A percentile compares a stretch with the other conserved stretches of the same genome.
Conservation (phyloP, 768 basidiomycete species). For the Lactifluus subvellereus region DNA sequence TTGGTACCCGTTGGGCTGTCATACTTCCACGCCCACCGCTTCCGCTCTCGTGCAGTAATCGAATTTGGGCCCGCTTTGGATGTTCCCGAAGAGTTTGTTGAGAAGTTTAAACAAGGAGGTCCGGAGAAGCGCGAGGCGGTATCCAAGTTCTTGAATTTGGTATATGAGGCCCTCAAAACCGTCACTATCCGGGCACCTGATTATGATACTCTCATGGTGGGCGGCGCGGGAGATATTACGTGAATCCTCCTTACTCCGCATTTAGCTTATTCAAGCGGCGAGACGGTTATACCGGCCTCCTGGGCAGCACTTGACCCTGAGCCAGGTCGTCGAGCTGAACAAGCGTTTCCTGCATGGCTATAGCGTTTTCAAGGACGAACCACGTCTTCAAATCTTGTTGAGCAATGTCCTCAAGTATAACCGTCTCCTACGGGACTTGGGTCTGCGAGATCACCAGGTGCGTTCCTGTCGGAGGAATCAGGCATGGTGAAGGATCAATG, state of each 20-base stretch:
- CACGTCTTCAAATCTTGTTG: constrained; percentile 72
- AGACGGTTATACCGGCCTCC: constrained; percentile 90
- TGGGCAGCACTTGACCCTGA: constrained; percentile 84
- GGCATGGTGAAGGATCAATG: constrained; percentile 3
- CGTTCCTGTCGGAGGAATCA: constrained; percentile 16
- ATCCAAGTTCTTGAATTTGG: constrained; percentile 78
- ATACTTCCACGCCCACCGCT: constrained; percentile 46
- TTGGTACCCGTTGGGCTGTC: constrained; percentile 61
- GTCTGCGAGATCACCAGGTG: constrained; percentile 90
- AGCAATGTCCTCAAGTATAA: constrained; percentile 85
- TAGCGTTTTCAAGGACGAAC: constrained; percentile 85
- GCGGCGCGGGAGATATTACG: constrained; percentile 26
- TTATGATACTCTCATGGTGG: constrained; percentile 95
- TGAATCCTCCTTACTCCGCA: neutral
- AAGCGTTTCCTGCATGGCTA: constrained; percentile 91
- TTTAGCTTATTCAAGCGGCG: constrained; percentile 88
- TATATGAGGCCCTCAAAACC: constrained; percentile 90
- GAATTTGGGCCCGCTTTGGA: constrained; percentile 92
- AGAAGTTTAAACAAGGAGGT: constrained; percentile 90
- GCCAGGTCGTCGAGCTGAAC: constrained; percentile 93
- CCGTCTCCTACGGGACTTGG: constrained; percentile 77
- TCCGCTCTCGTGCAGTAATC: constrained; percentile 94
- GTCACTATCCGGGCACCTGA: constrained; percentile 95
- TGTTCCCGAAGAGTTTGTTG: constrained; percentile 83
- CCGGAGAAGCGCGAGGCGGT: constrained; percentile 85